Evolutionary conservation across 2,329 filamentous ascomycete genomes (phyloP).

Genomic region (Elsinoe perseae): DNA sequence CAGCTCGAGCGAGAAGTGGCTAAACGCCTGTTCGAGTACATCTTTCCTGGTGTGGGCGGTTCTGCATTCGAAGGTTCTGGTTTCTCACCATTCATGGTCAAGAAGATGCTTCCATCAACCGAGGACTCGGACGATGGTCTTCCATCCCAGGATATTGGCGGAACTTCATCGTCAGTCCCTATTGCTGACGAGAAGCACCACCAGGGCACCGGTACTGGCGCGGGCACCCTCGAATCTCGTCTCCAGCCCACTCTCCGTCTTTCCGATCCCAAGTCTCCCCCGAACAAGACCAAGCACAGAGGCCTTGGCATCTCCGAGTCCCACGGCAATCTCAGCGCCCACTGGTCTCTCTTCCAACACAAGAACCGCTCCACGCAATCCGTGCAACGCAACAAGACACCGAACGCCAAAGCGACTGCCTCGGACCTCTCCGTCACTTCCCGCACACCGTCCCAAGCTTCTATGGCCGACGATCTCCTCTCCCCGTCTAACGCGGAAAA

Average conservation of each 20-base stretch:
- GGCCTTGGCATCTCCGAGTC: slow-evolving; percentile 28
- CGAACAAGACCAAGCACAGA: slow-evolving; percentile 25
- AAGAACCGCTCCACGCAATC: slow-evolving; percentile 27
- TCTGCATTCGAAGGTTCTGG: slow-evolving; percentile 43
- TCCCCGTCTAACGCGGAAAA: too few relatives aligned
- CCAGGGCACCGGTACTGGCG: slow-evolving; percentile 49
- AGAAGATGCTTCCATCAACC: slow-evolving; percentile 41
- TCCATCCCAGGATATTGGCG: not conserved
- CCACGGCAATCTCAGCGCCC: slow-evolving; percentile 26
- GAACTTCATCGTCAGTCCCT: not conserved
- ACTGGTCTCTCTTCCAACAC: slow-evolving; percentile 39
- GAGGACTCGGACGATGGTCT: slow-evolving; percentile 40
- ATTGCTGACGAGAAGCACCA: slow-evolving; percentile 42
- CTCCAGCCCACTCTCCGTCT: slow-evolving; percentile 70
- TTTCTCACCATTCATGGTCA: slow-evolving; percentile 55
- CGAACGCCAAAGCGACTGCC: slow-evolving; percentile 22
- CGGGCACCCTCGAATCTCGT: slow-evolving; percentile 71
- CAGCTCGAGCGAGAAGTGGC: slow-evolving; percentile 90
- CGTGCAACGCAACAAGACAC: slow-evolving; percentile 19
- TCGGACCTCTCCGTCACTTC: slow-evolving; percentile 24
- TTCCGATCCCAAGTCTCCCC: slow-evolving; percentile 31
- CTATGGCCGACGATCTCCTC: slow-evolving; percentile 21
- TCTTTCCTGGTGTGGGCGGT: slow-evolving; percentile 75
- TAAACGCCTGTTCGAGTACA: slow-evolving; percentile 90
- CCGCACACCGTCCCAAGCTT: slow-evolving; percentile 27